These are phyloP conservation scores for Penstemon barbatus DNA, from an alignment of 257 asterid genomes.

Conservation along the genomic window DNA sequence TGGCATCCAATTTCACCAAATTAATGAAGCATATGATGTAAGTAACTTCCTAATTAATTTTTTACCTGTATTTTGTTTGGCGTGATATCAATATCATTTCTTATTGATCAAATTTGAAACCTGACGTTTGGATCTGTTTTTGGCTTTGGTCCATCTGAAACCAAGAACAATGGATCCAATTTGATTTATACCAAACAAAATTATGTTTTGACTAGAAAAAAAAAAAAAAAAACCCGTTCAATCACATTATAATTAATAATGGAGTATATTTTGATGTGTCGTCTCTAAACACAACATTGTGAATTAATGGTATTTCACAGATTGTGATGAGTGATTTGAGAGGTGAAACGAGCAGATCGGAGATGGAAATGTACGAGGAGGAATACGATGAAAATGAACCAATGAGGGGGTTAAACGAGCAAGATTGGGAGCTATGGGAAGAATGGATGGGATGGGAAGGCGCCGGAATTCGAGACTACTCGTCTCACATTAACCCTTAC, in stretches of 20 bases:
- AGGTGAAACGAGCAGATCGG: slow-evolving; percentile 36
- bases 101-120: too few relatives aligned
- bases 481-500: slow-evolving; percentile 83
- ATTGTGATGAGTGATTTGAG: slow-evolving; percentile 64
- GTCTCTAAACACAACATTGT: too few relatives aligned
- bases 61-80: too few relatives aligned
- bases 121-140: too few relatives aligned
- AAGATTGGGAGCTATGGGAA: slow-evolving; percentile 81
- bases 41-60: background rate
- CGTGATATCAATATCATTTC: too few relatives aligned
- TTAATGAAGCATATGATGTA: slow-evolving; percentile 25
- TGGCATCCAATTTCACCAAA: slow-evolving; percentile 12
- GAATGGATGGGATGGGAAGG: slow-evolving; percentile 99
- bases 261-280: too few relatives aligned
- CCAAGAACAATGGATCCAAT: too few relatives aligned
- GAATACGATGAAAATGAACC: slow-evolving; percentile 34
- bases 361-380: slow-evolving; percentile 31
- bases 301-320: slow-evolving; percentile 42
- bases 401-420: slow-evolving; percentile 56
- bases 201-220: too few relatives aligned
- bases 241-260: too few relatives aligned
- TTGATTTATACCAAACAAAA: too few relatives aligned
- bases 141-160: too few relatives aligned
- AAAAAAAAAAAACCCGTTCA: too few relatives aligned
- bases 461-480: slow-evolving; percentile 78